Evolutionary conservation across 176 grass and related monocot species (phyloP).

Genomic region (Eragrostis nindensis): DNA sequence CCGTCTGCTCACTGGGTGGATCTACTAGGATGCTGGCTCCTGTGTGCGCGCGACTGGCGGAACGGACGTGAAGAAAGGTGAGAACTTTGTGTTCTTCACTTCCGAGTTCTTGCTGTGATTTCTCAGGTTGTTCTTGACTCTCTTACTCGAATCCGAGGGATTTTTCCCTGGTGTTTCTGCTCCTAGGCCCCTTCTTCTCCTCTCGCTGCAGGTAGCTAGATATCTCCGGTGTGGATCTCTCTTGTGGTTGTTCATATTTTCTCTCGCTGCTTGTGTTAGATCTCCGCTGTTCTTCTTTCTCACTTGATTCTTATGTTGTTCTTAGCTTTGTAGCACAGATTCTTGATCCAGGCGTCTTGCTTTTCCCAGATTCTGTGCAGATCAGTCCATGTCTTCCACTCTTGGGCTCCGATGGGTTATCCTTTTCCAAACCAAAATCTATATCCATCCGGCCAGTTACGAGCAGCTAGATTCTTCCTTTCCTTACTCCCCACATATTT

Average conservation of each 20-base stretch:
- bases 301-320: constrained; percentile 18
- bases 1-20: constrained; percentile 26
- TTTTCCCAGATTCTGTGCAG: constrained; percentile 40
- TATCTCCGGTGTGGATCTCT: constrained; percentile 10
- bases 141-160: neutral
- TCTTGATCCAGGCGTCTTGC: constrained; percentile 14
- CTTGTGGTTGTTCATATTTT: neutral
- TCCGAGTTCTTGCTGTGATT: constrained; percentile 19
- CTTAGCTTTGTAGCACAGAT: neutral
- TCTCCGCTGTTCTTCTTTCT: constrained; percentile 34
- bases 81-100: neutral
- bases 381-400: constrained; percentile 18
- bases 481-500: constrained; percentile 36
- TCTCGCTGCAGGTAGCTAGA: neutral
- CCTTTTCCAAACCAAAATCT: constrained; percentile 27
- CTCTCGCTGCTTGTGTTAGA: constrained; percentile 29
- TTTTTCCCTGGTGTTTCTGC: neutral
- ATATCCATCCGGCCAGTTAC: constrained; percentile 33
- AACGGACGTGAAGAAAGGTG: constrained; percentile 33
- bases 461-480: constrained; percentile 43
- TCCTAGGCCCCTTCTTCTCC: neutral
- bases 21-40: constrained; percentile 27
- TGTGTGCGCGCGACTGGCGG: neutral
- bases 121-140: neutral
- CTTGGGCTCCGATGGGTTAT: constrained; percentile 21